Evolutionary conservation across 768 basidiomycete genomes (phyloP), one percentile per base, ranked within the genome.

Genomic region (Tulasnella sp.): DNA sequence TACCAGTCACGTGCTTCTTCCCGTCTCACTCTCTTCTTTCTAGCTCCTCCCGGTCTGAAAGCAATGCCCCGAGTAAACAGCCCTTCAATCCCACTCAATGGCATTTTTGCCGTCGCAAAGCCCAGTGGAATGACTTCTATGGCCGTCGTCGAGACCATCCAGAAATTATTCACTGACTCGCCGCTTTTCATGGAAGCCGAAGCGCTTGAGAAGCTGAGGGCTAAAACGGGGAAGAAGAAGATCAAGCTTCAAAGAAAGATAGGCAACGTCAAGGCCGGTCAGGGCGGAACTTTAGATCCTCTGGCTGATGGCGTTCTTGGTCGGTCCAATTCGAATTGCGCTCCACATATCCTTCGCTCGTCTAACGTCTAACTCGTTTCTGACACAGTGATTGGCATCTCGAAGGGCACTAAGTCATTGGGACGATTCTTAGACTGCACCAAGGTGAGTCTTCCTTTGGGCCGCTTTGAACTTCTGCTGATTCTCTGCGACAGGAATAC

Each of bases 271-370:
- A 95, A 96, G 80, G 87, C 95, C 65, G 95, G 94, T 1, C 92
- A 95, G 80, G 94, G 94, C 35, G 95, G 97, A 4, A 99, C 97
- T 3, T 83, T 99, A 66, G 97, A 99, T 82, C 97, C 97, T 17
- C 84, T 98, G 40, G 97, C 97, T 5, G 94, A 97, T 79, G 96
- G 96, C 59, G 94, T 97, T 17, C 82, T 98, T 75, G 93, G 95
- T 95, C 78, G 76, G 84, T 76, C 37, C 29, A 29, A 36, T 14
- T 36, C 44, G 26, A 59, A 35, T 3, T 6, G 8, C 26, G 22
- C 52, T n/a, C 26, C 11, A 26, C 52, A 12, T 26, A 14, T 59
- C 22, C 52, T 11, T 26, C 32, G 37, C 37, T 37, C 5, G 34
- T 69, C 34, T 26, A 7, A 41, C n/a, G 34, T 47, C 14, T 14